Evolutionary conservation across 352 stramenopile genomes (phyloP).

Genomic region (Globisporangium echinulatum): DNA sequence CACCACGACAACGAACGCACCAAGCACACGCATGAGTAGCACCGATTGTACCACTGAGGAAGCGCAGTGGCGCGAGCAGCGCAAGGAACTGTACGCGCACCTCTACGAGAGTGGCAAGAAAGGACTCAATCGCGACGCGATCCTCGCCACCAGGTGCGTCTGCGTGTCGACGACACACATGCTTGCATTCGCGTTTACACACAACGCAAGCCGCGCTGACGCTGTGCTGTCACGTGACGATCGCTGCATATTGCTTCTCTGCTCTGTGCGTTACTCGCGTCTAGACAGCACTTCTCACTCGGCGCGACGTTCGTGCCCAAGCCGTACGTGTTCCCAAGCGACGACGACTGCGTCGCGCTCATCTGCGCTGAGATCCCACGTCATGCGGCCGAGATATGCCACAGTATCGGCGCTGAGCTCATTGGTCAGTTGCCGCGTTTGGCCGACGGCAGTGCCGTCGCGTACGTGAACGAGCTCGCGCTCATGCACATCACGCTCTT

Average conservation of each 20-base stretch:
- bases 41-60: constrained; percentile 24
- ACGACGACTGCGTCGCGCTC: constrained; percentile 39
- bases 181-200: not conserved
- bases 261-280: not conserved
- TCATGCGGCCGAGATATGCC: constrained; percentile 28
- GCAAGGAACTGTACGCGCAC: constrained; percentile 30
- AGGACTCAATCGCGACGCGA: constrained; percentile 25
- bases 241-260: no score
- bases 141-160: constrained; percentile 30
- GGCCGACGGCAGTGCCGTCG: constrained; percentile 19
- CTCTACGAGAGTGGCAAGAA: constrained; percentile 31
- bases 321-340: constrained; percentile 36
- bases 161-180: not conserved
- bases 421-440: constrained; percentile 34
- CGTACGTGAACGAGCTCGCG: constrained; percentile 55
- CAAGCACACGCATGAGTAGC: constrained; percentile 4
- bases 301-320: constrained; percentile 35
- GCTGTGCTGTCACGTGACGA: not conserved
- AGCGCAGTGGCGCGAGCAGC: constrained; percentile 26
- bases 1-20: not conserved
- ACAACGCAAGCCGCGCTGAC: not conserved
- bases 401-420: constrained; percentile 34
- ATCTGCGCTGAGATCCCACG: constrained; percentile 39
- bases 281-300: constrained; percentile 26
- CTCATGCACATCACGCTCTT: constrained; percentile 80